Conservation (phyloP, 306 rosid species). For the Hippophae tibetana region DNA sequence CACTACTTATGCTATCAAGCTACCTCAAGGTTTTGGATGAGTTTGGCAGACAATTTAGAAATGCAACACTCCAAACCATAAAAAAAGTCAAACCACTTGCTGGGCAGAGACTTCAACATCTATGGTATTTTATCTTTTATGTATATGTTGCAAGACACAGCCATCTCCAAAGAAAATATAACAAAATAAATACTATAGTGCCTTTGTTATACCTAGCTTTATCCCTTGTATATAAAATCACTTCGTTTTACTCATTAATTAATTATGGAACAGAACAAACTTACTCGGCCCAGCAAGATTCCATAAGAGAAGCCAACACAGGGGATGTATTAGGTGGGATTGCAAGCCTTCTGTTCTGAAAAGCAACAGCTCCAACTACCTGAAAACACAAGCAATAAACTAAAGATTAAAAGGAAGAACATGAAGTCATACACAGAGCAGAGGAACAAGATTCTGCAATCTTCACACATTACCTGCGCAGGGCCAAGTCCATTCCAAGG, state of each 20-base stretch:
- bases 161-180: no score
- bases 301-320: conserved; percentile 66
- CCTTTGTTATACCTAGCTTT: background rate
- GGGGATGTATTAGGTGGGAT: conserved; percentile 74
- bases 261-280: conserved; percentile 13
- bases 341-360: conserved; percentile 77
- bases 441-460: background rate
- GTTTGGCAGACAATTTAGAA: no score
- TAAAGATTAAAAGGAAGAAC: background rate
- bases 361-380: conserved; percentile 98
- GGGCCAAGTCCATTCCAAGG: conserved; percentile 94
- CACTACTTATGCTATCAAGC: no score
- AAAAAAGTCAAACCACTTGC: no score
- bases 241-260: background rate
- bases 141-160: no score
- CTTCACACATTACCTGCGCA: conserved; percentile 52
- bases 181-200: background rate
- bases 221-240: no score
- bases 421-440: background rate
- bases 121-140: no score
- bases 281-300: conserved; percentile 97
- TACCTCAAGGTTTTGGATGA: no score
- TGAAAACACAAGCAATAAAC: conserved; percentile 23
- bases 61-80: no score
- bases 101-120: no score